Percentiles rank a stretch among this genome's conserved stretches.
Conservation (phyloP, 225 moss, liverwort and hornwort species). For the Ulota crispa region DNA sequence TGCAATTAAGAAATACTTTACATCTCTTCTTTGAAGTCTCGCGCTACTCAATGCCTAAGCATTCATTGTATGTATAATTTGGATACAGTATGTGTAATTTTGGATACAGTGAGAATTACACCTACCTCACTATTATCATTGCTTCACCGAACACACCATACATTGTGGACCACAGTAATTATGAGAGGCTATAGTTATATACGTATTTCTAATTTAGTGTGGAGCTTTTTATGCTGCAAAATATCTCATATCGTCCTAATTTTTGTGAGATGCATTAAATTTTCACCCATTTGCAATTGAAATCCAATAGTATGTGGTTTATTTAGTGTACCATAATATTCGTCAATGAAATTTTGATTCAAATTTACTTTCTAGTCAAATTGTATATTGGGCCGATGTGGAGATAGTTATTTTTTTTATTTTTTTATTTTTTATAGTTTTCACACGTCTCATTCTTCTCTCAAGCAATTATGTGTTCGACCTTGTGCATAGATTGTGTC, state of each 20-base stretch:
- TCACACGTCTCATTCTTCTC: neutral
- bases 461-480: neutral
- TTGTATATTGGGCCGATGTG: neutral
- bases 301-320: neutral
- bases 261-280: neutral
- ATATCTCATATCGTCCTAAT: neutral
- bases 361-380: neutral
- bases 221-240: neutral
- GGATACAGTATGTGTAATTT: neutral
- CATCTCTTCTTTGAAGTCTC: too few species aligned
- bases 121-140: neutral
- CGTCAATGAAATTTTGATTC: neutral
- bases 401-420: neutral
- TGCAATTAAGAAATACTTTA: neutral
- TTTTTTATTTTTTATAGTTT: too few species aligned
- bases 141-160: neutral
- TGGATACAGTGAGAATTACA: neutral
- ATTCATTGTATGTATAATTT: neutral
- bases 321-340: neutral
- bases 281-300: neutral
- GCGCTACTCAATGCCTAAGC: neutral
- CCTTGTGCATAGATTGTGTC: constrained; percentile 44
- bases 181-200: neutral
- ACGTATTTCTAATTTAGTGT: neutral
- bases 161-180: neutral